Percentiles rank a stretch among this genome's conserved stretches.
phyloP scores from a whole-genome alignment of 176 grass and related monocot species.

The Carex cristatella region DNA sequence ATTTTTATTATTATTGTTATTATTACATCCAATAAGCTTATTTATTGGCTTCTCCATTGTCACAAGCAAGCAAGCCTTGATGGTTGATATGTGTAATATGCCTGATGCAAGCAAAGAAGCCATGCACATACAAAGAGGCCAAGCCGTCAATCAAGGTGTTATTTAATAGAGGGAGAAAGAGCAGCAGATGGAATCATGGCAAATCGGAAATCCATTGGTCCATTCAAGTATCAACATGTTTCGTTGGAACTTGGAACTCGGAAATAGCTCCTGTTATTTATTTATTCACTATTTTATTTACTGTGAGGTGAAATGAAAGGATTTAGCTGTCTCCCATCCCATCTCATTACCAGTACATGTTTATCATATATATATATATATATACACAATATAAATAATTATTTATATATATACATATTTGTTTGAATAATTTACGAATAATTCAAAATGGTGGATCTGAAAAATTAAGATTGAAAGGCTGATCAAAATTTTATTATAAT shows the following conservation, averaged over 20 bases:
- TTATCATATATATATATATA: too few species aligned
- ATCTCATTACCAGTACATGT: neutral
- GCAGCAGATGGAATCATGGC: neutral
- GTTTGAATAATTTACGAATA: too few species aligned
- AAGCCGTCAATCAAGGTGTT: conserved; percentile 7
- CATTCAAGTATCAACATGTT: neutral
- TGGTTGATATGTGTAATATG: neutral
- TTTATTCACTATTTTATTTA: neutral
- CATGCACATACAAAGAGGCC: conserved; percentile 22
- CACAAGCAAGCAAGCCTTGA: neutral
- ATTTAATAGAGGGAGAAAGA: conserved; percentile 1
- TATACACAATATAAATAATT: too few species aligned
- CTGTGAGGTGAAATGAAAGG: conserved; percentile 10
- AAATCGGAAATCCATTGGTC: neutral
- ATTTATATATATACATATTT: too few species aligned
- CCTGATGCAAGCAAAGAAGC: neutral
- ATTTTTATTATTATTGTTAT: neutral
- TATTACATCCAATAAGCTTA: neutral
- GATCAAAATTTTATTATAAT: too few species aligned
- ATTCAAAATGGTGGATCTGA: too few species aligned
- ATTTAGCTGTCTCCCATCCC: conserved; percentile 3
- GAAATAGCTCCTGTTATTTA: conserved; percentile 2
- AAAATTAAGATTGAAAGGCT: too few species aligned
- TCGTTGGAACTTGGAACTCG: neutral
- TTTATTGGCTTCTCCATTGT: conserved; percentile 3